Base-by-base conservation (phyloP, 345 rosid genomes). In the Moricandia moricandioides region DNA sequence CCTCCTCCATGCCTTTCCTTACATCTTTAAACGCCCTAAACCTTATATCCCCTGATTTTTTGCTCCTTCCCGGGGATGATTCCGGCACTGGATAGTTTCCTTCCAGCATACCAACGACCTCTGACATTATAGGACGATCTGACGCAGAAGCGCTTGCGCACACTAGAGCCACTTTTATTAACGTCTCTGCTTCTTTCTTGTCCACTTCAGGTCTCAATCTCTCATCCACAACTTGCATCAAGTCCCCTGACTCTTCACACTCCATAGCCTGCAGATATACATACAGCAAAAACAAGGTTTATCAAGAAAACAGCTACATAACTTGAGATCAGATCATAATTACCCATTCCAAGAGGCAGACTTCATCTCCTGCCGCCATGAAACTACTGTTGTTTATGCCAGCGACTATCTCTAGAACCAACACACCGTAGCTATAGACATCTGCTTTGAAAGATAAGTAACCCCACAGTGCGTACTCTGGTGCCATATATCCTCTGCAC, bases 391-490 rank as follows among this genome's bases (percentile, higher is more conserved):
- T 86, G 78, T 52, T 82, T 73, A 83, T 75, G 58, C 92, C 90
- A 30, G 82, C 76, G 8, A 84, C 84, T 14, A 86, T 80, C 80
- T 88, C 92, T 67, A 86, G 58, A 40, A 82, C 83, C 74, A 88
- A 85, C 29, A 86, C 72, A 6, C 92, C 90, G 12, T 81, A 88
- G 70, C 90, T 88, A 34, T 88, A 88, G 8, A 88, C 88, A 76
- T 88, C 90, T 59, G 88, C 90, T 74, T 88, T 88, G 73, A 82
- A 79, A 16, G 81, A 78, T 43, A 88, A 74, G 71, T 85, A 74
- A 67, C 92, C 90, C 90, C 90, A 83, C 13, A 86, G 43, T 71
- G 90, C 92, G 35, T 86, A 88, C 64, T 88, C 88, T 13, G 90
- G 92, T 58, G 92, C 86, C 88, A 88, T 88, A 51, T 88, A 79